phyloP scores from a whole-genome alignment of 257 asterid species.

The Solanum virginianum region DNA sequence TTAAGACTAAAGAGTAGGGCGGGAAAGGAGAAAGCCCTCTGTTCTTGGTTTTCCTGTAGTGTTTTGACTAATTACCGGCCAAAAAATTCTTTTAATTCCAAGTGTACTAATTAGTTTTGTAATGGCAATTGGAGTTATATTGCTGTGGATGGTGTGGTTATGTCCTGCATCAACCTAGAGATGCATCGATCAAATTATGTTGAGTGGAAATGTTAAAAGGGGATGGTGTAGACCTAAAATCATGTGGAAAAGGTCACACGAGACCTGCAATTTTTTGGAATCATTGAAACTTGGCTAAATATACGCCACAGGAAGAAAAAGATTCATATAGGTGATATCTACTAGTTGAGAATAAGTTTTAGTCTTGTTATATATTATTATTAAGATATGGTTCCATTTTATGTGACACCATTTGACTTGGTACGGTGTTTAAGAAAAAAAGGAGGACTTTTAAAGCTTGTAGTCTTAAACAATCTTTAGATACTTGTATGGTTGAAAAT shows the following conservation, averaged over 20 bases:
- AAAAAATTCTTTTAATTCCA: not conserved
- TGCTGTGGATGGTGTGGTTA: not conserved
- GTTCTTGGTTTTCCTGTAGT: not conserved
- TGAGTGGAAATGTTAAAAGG: not conserved
- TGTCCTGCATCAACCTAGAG: not conserved
- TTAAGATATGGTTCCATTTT: too few species aligned
- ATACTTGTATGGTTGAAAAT: too few species aligned
- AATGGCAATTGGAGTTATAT: not conserved
- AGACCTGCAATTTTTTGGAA: not conserved
- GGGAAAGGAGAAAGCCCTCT: not conserved
- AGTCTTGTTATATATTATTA: not conserved
- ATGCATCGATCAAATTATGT: not conserved
- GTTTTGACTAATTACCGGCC: not conserved
- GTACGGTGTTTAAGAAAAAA: too few species aligned
- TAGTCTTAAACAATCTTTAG: too few species aligned
- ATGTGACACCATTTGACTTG: too few species aligned
- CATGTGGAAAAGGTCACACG: not conserved
- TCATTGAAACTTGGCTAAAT: not conserved
- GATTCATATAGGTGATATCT: not conserved
- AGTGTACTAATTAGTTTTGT: not conserved
- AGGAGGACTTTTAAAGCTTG: too few species aligned
- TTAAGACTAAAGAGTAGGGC: not conserved
- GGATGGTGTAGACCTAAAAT: not conserved
- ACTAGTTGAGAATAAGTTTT: not conserved
- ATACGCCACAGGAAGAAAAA: not conserved